phyloP scores from a whole-genome alignment of 2,329 filamentous ascomycete species.

The Knoxdaviesia capensis region DNA sequence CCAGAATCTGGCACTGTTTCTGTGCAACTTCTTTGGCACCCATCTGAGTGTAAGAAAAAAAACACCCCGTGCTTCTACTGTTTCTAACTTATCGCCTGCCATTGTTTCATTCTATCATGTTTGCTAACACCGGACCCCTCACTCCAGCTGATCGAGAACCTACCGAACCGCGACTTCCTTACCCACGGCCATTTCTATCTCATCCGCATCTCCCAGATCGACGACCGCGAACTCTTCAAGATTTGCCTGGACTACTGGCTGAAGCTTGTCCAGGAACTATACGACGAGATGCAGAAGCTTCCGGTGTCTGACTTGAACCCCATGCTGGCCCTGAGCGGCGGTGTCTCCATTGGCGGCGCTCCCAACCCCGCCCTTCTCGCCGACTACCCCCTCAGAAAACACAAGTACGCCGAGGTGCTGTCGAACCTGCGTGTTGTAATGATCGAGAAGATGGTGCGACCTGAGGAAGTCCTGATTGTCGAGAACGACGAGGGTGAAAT shows the following conservation, averaged over 20 bases:
- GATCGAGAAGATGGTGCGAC: constrained; percentile 99
- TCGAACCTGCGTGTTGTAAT: constrained; percentile 91
- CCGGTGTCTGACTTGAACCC: constrained; percentile 88
- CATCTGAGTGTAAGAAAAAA: constrained; percentile 52
- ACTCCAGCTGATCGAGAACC: constrained; percentile 67
- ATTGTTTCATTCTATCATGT: constrained; percentile 2
- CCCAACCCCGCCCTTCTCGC: constrained; percentile 68
- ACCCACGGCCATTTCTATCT: constrained; percentile 95
- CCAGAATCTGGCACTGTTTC: constrained; percentile 84
- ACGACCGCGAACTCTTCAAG: constrained; percentile 98
- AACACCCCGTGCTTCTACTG: background rate
- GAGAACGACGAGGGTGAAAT: constrained; percentile 99
- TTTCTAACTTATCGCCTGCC: background rate
- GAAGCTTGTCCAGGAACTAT: constrained; percentile 90
- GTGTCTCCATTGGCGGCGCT: constrained; percentile 59
- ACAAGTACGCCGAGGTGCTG: constrained; percentile 90
- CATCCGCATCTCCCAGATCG: constrained; percentile 94
- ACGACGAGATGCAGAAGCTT: constrained; percentile 95
- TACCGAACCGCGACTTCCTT: constrained; percentile 87
- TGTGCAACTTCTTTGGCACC: constrained; percentile 92
- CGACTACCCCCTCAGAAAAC: constrained; percentile 86
- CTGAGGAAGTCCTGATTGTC: constrained; percentile 96
- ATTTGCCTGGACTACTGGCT: constrained; percentile 99
- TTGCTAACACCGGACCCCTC: constrained; percentile 2
- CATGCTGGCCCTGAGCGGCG: constrained; percentile 53